phyloP scores from a whole-genome alignment of 345 rosid species.

The Trapa bicornis region DNA sequence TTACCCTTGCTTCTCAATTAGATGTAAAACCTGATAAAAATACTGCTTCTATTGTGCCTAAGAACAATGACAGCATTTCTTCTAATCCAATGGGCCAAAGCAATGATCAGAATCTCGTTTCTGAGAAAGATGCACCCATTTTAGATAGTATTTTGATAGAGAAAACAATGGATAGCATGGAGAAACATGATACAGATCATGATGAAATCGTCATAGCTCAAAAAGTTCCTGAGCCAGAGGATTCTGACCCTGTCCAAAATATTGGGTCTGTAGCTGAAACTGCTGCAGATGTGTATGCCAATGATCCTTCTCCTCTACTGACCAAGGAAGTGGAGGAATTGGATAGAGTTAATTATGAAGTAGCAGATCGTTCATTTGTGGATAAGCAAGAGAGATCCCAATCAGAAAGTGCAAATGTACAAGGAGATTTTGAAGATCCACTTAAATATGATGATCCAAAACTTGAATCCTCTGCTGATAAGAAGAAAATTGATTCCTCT shows the following conservation, averaged over 20 bases:
- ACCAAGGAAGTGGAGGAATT: constrained; percentile 37
- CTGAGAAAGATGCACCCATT: constrained; percentile 22
- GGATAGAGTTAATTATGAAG: constrained; percentile 25
- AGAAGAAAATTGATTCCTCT: constrained; percentile 17
- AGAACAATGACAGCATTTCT: constrained; percentile 30
- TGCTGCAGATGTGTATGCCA: constrained; percentile 26
- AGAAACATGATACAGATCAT: constrained; percentile 22
- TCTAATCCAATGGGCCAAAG: constrained; percentile 14
- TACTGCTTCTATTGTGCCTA: constrained; percentile 16
- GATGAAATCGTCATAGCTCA: constrained; percentile 25
- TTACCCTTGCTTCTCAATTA: constrained; percentile 20
- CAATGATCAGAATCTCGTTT: constrained; percentile 17
- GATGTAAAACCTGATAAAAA: constrained; percentile 28
- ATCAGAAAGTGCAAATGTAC: constrained; percentile 25
- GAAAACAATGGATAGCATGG: constrained; percentile 17
- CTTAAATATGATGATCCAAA: constrained; percentile 25
- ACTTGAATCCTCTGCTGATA: constrained; percentile 17
- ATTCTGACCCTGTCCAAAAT: constrained; percentile 23
- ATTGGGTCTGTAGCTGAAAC: constrained; percentile 32
- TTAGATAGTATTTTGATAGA: constrained; percentile 19
- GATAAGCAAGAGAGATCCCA: constrained; percentile 33
- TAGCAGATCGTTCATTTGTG: constrained; percentile 29
- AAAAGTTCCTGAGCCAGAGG: constrained; percentile 17
- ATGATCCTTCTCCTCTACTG: constrained; percentile 24
- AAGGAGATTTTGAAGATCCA: constrained; percentile 22